Evolutionary conservation across 78 protist genomes (phyloP), one percentile per base, ranked within the genome.

Genomic region (Goniomonas avonlea): DNA sequence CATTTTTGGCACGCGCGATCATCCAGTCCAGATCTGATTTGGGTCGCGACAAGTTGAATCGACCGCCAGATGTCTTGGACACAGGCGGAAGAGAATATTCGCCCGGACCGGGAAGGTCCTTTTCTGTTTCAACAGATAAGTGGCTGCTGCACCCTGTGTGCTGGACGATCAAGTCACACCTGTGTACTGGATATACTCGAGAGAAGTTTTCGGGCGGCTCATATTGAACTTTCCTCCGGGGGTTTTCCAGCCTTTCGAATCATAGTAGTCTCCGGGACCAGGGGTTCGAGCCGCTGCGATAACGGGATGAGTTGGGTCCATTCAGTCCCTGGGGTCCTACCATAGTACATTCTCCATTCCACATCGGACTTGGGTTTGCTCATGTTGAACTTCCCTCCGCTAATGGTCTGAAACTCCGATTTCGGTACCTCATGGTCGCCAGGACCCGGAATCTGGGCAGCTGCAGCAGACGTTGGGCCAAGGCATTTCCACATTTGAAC

Each of bases 1-100:
- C 9, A 18, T 63, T 9, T 5, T 32, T 38, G 11, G 71, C 41
- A 9, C 21, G 32, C 11, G 23, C n/a, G 7, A 63, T 38, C 71
- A 15, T 20, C 71, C 71, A 63, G 47, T 63, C 71, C 47, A 63
- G 4, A 43, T 63, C 71, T 1, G 71, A 63, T 43, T 63, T 63
- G 37, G 71, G 71, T 15, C 23, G 32, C 47, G 47, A 37, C 37
- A 63, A 7, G 45, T 63, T 63, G 45, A 63, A 63, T 3, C 31
- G 11, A 23, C 71, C 71, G 71, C 71, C 71, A 27, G 47, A 11
- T 11, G n/a, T 20, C 25, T 31, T 63, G 27, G 7, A 21, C 0
- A 4, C 43, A 27, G 47, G 32, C 38, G 23, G 21, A 8, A 23
- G 1, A 29, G 23, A 29, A 17, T 56, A 56, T 34, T 56, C 37